Conservation (phyloP, 2,329 filamentous ascomycete species). For the Tolypocladium amazonense region DNA sequence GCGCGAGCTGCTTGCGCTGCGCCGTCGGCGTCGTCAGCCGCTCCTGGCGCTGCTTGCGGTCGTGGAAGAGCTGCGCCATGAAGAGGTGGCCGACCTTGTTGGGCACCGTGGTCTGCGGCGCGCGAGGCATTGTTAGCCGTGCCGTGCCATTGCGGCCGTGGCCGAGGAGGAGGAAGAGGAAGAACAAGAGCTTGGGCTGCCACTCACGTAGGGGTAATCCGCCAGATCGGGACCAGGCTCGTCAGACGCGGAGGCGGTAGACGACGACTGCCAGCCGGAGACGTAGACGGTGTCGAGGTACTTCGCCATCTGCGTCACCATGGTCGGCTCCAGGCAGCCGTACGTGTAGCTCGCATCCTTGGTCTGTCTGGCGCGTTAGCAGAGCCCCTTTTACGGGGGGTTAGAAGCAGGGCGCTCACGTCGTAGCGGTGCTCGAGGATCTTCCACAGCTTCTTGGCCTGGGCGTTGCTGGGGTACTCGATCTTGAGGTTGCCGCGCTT, state of each 20-base stretch:
- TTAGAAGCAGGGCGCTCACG: constrained; percentile 32
- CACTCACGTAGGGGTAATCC: constrained; percentile 76
- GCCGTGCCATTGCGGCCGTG: background rate
- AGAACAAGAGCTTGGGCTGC: constrained; percentile 21
- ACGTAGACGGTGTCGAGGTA: constrained; percentile 98
- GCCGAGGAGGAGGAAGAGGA: too few species aligned
- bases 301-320: constrained; percentile 99
- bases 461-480: constrained; percentile 79
- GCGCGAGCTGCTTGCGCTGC: constrained; percentile 61
- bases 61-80: constrained; percentile 98
- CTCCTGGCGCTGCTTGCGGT: constrained; percentile 97
- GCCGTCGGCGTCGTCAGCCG: constrained; percentile 66
- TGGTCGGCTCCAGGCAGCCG: constrained; percentile 93
- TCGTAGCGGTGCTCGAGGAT: constrained; percentile 80
- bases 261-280: constrained; percentile 97
- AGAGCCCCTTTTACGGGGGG: background rate
- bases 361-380: constrained; percentile 38
- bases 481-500: constrained; percentile 90
- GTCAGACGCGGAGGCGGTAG: constrained; percentile 86
- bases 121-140: constrained; percentile 14
- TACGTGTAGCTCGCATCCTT: constrained; percentile 88
- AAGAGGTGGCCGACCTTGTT: constrained; percentile 98
- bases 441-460: constrained; percentile 90
- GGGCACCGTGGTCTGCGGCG: constrained; percentile 74
- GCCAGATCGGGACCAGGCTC: constrained; percentile 96